Evolutionary conservation across 2,329 filamentous ascomycete species (phyloP).

Genomic region (Exserohilum rostratum): DNA sequence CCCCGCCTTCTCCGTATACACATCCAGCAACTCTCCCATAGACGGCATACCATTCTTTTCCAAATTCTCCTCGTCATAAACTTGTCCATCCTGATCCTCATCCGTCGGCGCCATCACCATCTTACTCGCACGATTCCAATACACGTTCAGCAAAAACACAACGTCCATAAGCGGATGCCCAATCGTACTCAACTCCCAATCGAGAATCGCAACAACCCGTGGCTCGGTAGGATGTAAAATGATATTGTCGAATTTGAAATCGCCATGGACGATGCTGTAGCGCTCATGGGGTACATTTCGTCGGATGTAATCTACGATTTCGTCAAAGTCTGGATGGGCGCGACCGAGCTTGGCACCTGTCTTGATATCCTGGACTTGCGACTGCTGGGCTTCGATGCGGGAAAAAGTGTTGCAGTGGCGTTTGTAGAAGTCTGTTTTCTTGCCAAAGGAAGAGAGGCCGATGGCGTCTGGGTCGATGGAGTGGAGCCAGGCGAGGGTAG

Average conservation of each 20-base stretch:
- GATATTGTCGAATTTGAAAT: slow-evolving; percentile 78
- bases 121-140: slow-evolving; percentile 47
- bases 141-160: slow-evolving; percentile 71
- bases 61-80: slow-evolving; percentile 38
- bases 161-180: slow-evolving; percentile 91
- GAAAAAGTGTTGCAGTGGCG: slow-evolving; percentile 84
- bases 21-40: slow-evolving; percentile 63
- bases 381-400: slow-evolving; percentile 78
- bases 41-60: slow-evolving; percentile 68
- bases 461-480: slow-evolving; percentile 69
- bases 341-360: slow-evolving; percentile 70
- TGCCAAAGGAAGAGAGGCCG: slow-evolving; percentile 75
- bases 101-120: slow-evolving; percentile 43
- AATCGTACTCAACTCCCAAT: slow-evolving; percentile 97
- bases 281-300: slow-evolving; percentile 71
- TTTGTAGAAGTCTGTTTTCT: slow-evolving; percentile 75
- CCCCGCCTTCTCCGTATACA: slow-evolving; percentile 71
- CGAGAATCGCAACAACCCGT: slow-evolving; percentile 86
- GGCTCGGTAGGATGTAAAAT: slow-evolving; percentile 83
- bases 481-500: slow-evolving; percentile 84
- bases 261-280: slow-evolving; percentile 84
- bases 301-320: slow-evolving; percentile 77
- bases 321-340: slow-evolving; percentile 76
- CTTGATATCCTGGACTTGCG: slow-evolving; percentile 73
- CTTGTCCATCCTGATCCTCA: slow-evolving; percentile 49